A percentile compares a stretch with the other conserved stretches of the same genome.
phyloP scores from a whole-genome alignment of 1,284 basidiomycete genomes.

The Cryptococcus sp. region DNA sequence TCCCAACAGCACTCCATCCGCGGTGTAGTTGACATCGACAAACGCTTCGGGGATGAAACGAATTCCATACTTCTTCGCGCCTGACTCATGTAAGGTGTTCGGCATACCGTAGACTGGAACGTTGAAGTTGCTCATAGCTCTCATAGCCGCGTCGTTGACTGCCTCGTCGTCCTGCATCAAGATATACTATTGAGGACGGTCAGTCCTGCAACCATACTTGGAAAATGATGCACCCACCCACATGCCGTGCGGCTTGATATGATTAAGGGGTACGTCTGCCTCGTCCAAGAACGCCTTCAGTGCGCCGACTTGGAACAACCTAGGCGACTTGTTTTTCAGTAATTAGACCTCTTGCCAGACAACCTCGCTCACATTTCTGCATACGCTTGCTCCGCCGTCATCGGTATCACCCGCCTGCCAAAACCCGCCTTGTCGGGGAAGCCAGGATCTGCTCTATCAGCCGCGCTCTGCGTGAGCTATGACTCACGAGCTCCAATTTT shows the following conservation, averaged over 20 bases:
- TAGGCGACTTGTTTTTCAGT: neutral
- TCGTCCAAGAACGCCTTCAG: conserved; percentile 44
- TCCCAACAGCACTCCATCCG: conserved; percentile 35
- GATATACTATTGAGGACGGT: conserved; percentile 30
- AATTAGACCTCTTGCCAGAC: neutral
- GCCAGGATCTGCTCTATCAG: conserved; percentile 25
- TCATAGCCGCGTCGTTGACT: conserved; percentile 38
- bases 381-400: conserved; percentile 31
- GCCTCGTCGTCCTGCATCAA: conserved; percentile 39
- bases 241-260: conserved; percentile 42
- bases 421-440: conserved; percentile 35
- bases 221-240: conserved; percentile 24
- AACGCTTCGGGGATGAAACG: conserved; percentile 26
- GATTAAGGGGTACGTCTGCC: conserved; percentile 36
- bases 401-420: conserved; percentile 25
- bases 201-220: neutral
- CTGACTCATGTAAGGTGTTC: conserved; percentile 43
- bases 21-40: conserved; percentile 33
- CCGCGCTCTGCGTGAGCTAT: neutral
- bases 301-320: conserved; percentile 45
- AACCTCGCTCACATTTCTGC: conserved; percentile 28
- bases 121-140: conserved; percentile 40
- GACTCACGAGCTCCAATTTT: conserved; percentile 44
- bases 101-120: conserved; percentile 49
- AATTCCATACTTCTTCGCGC: conserved; percentile 38